Percentiles rank a stretch among this genome's conserved stretches.
phyloP scores from a whole-genome alignment of 495 filamentous ascomycete genomes.

The Rhypophila decipiens region DNA sequence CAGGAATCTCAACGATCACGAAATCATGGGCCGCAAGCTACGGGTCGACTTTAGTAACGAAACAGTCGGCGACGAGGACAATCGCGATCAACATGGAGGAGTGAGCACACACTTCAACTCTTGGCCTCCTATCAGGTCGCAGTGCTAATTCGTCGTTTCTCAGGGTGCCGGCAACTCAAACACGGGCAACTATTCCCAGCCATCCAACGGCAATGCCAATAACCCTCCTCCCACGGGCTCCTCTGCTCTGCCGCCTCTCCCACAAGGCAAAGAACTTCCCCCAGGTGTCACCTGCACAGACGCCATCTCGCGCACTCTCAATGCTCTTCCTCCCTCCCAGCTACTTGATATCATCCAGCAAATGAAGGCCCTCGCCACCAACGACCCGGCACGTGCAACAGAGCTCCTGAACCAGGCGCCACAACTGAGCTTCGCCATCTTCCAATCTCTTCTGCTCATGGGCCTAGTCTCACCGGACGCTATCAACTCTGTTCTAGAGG shows the following conservation, averaged over 20 bases:
- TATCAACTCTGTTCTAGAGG: conserved; percentile 43
- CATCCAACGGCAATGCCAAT: conserved; percentile 13
- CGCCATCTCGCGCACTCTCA: conserved; percentile 83
- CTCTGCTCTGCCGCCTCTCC: conserved; percentile 64
- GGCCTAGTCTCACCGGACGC: conserved; percentile 70
- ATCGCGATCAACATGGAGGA: conserved; percentile 17
- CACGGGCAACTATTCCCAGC: conserved; percentile 9
- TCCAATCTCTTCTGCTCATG: conserved; percentile 90
- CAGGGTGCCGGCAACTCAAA: neutral
- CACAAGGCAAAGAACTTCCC: conserved; percentile 74
- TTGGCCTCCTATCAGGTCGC: too few relatives aligned
- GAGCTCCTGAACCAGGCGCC: conserved; percentile 85
- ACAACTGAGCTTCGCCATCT: conserved; percentile 91
- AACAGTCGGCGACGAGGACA: conserved; percentile 58
- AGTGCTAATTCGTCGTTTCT: too few relatives aligned
- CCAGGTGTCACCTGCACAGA: conserved; percentile 77
- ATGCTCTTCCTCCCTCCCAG: conserved; percentile 76
- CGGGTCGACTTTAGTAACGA: conserved; percentile 94
- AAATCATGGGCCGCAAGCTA: conserved; percentile 91
- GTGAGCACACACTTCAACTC: conserved; percentile 19
- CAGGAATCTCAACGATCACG: conserved; percentile 91
- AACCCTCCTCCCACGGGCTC: conserved; percentile 23
- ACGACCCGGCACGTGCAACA: conserved; percentile 75
- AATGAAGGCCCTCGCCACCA: conserved; percentile 82
- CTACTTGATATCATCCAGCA: conserved; percentile 90